Evolutionary conservation across 1,284 basidiomycete genomes (phyloP).

Genomic region (Coniferiporia weirii): DNA sequence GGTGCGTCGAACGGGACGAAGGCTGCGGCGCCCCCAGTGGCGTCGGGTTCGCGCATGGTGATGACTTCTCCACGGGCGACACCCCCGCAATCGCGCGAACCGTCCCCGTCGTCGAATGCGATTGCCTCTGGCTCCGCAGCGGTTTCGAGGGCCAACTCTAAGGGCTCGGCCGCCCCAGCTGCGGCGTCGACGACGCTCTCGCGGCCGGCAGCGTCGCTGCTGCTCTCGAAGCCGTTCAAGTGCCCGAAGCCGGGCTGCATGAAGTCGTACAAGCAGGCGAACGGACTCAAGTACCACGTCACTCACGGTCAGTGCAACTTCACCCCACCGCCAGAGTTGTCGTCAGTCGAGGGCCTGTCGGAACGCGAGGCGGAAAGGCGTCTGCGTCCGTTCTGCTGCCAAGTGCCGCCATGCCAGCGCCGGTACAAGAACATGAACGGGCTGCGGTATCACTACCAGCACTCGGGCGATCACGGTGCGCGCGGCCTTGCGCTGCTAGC

Average conservation of each 20-base stretch:
- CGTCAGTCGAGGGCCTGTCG: conserved; percentile 50
- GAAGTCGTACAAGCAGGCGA: conserved; percentile 98
- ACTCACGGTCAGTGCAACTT: conserved; percentile 16
- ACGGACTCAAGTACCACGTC: conserved; percentile 90
- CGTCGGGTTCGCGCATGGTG: neutral
- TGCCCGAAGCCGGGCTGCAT: conserved; percentile 97
- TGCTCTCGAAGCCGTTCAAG: conserved; percentile 84
- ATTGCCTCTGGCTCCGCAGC: neutral
- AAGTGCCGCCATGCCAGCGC: conserved; percentile 86
- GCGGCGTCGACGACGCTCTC: conserved; percentile 50
- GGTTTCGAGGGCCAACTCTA: neutral
- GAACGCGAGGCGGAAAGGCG: conserved; percentile 79
- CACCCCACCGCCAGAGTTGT: conserved; percentile 75
- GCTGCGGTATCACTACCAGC: conserved; percentile 92
- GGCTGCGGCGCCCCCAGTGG: neutral
- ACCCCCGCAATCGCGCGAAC: neutral
- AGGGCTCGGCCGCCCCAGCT: conserved; percentile 32
- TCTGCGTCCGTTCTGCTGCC: conserved; percentile 81
- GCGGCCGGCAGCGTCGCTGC: conserved; percentile 47
- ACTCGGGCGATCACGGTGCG: conserved; percentile 92
- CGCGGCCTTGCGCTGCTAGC: conserved; percentile 81
- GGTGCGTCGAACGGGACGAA: neutral
- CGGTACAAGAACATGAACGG: conserved; percentile 99
- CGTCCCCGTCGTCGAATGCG: neutral
- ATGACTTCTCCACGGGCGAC: conserved; percentile 8